phyloP scores from a whole-genome alignment of 495 filamentous ascomycete genomes.

The Lasiosphaeris hirsuta region DNA sequence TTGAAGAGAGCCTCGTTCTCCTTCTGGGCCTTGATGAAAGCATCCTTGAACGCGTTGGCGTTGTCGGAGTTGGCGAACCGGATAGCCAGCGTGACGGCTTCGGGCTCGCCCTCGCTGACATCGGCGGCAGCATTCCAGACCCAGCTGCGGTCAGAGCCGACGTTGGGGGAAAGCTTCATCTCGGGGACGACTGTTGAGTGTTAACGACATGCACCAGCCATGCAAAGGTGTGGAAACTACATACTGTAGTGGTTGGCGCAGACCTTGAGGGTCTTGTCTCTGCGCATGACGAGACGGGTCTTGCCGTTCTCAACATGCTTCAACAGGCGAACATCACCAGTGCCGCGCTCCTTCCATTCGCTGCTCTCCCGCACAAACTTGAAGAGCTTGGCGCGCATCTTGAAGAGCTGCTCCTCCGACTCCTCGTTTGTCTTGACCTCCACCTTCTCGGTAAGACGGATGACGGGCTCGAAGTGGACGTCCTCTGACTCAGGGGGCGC shows the following conservation, averaged over 20 bases:
- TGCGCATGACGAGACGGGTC: slow-evolving; percentile 95
- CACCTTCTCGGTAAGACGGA: slow-evolving; percentile 90
- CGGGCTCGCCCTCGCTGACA: slow-evolving; percentile 96
- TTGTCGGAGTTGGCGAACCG: slow-evolving; percentile 98
- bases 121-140: slow-evolving; percentile 98
- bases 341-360: slow-evolving; percentile 99
- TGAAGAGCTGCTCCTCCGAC: slow-evolving; percentile 93
- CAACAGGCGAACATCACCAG: slow-evolving; percentile 89
- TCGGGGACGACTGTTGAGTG: slow-evolving; percentile 76
- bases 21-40: slow-evolving; percentile 96
- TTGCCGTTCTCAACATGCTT: slow-evolving; percentile 99
- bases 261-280: slow-evolving; percentile 99
- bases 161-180: slow-evolving; percentile 97
- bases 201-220: neutral
- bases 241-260: slow-evolving; percentile 99
- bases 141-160: slow-evolving; percentile 97
- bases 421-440: slow-evolving; percentile 98
- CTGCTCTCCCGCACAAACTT: slow-evolving; percentile 84
- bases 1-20: slow-evolving; percentile 87
- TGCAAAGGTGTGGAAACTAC: slow-evolving; percentile 25
- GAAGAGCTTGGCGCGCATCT: slow-evolving; percentile 99
- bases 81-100: slow-evolving; percentile 93
- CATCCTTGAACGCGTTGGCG: slow-evolving; percentile 96
- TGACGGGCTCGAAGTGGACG: slow-evolving; percentile 95
- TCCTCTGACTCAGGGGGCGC: slow-evolving; percentile 79